phyloP scores from a whole-genome alignment of 2,329 filamentous ascomycete species.

The Pseudomassariella vexata region DNA sequence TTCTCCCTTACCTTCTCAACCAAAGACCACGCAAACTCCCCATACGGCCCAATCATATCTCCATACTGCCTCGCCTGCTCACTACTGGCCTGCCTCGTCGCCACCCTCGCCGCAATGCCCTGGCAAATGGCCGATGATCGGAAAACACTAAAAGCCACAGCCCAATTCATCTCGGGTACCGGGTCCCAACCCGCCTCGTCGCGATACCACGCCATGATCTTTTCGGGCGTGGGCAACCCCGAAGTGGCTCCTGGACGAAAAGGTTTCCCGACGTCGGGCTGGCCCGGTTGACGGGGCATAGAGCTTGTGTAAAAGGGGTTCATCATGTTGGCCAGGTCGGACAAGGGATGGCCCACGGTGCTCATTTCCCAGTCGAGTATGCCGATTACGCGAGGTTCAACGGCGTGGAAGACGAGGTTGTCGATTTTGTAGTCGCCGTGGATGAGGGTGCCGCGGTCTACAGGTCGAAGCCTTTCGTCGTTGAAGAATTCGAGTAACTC shows the following conservation, averaged over 20 bases:
- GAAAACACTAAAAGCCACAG: slow-evolving; percentile 57
- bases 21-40: slow-evolving; percentile 71
- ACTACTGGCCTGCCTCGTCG: slow-evolving; percentile 82
- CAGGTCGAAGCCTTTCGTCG: slow-evolving; percentile 62
- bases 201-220: slow-evolving; percentile 61
- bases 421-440: slow-evolving; percentile 98
- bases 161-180: slow-evolving; percentile 51
- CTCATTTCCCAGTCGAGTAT: slow-evolving; percentile 99
- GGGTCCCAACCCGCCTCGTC: slow-evolving; percentile 64
- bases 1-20: slow-evolving; percentile 38
- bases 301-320: slow-evolving; percentile 39
- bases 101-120: slow-evolving; percentile 87
- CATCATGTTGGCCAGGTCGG: slow-evolving; percentile 78
- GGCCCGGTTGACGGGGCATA: slow-evolving; percentile 22
- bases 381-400: slow-evolving; percentile 76
- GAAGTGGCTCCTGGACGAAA: slow-evolving; percentile 60
- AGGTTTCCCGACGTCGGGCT: slow-evolving; percentile 24
- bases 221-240: slow-evolving; percentile 43
- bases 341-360: slow-evolving; percentile 91
- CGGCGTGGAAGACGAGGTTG: slow-evolving; percentile 84
- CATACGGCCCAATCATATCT: slow-evolving; percentile 63
- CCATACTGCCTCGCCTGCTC: slow-evolving; percentile 71
- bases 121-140: slow-evolving; percentile 62
- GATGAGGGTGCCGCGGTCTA: slow-evolving; percentile 72
- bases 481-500: slow-evolving; percentile 76